phyloP scores from a whole-genome alignment of 139 green algal genomes.

The Bryopsis sp. region DNA sequence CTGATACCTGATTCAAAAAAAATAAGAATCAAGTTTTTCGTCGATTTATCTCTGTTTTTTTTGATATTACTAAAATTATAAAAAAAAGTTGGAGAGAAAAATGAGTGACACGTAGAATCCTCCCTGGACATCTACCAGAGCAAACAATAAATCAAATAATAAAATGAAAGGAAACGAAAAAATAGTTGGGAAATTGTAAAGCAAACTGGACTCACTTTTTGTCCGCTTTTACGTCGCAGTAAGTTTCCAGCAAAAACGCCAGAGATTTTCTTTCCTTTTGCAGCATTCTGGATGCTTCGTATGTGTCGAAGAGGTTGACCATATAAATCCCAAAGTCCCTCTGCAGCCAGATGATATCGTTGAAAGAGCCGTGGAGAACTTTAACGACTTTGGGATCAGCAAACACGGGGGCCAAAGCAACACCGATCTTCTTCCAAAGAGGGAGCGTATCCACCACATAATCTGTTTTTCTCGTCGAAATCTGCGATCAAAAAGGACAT shows the following conservation, averaged over 20 bases:
- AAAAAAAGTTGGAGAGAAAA: too few species aligned
- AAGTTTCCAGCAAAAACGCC: constrained; percentile 67
- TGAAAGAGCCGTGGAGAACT: constrained; percentile 83
- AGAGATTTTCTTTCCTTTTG: constrained; percentile 43
- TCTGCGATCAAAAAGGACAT: too few species aligned
- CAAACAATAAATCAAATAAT: neutral
- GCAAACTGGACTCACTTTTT: constrained; percentile 28
- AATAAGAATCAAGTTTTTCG: neutral
- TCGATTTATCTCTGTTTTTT: neutral
- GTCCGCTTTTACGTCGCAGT: constrained; percentile 51
- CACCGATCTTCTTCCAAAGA: constrained; percentile 46
- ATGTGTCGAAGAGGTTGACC: constrained; percentile 93
- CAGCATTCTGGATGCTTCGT: constrained; percentile 69
- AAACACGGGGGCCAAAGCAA: constrained; percentile 53
- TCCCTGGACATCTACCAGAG: constrained; percentile 1
- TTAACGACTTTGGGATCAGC: constrained; percentile 62
- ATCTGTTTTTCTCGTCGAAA: constrained; percentile 72
- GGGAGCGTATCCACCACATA: constrained; percentile 77
- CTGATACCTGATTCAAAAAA: constrained; percentile 52
- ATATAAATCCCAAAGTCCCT: constrained; percentile 90
- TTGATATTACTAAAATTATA: too few species aligned
- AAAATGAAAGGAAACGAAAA: neutral
- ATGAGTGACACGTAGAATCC: too few species aligned
- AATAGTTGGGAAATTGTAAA: neutral
- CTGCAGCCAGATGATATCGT: constrained; percentile 81